Base-by-base conservation (phyloP, 1,139 yeast genomes). In the Yamadazyma blattariae region DNA sequence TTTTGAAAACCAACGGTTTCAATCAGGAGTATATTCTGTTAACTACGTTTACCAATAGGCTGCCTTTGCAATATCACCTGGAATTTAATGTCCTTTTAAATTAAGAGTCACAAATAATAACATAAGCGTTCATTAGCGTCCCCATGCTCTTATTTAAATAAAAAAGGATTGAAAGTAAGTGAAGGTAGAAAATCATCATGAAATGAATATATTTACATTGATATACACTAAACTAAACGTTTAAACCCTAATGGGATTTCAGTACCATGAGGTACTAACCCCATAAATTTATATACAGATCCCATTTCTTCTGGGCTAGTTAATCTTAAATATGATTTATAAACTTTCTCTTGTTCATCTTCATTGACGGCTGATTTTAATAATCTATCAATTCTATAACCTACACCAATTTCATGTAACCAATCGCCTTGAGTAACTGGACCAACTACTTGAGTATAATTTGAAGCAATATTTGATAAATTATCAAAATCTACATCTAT, bases 401-500 rank as follows among this genome's bases (percentile, higher is more conserved):
- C 90, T 27, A 87, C 77, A 0, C 96, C 96, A 67, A 86, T 63
- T 22, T 73, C 71, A 50, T 84, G 86, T 21, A 87, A 67, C 82
- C 89, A 87, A 49, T 82, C 88, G 2, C 90, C 94, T 53, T 87
- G 96, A 33, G 79, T 79, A 1, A 74, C 73, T 0, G 92, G 86
- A 0, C 89, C 92, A 42, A 55, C 63, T 0, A 69, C 58, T 15
- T 48, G 42, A 17, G 50, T 53, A 31, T 43, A 41, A 15, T 43
- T 49, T 9, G 56, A 44, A 11, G 52, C 52, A 28, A 52, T 44
- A 20, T 43, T 50, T 21, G 61, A 64, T 36, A 83, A 58, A 10
- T 81, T 82, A 30, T 67, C 71, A 50, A 87, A 87, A 55, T 87
- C 96, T 10, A 87, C 96, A 51, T 87, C 95, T 1, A 84, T 81